phyloP scores from a whole-genome alignment of 23 red algal species.

The Chondrus crispus region DNA sequence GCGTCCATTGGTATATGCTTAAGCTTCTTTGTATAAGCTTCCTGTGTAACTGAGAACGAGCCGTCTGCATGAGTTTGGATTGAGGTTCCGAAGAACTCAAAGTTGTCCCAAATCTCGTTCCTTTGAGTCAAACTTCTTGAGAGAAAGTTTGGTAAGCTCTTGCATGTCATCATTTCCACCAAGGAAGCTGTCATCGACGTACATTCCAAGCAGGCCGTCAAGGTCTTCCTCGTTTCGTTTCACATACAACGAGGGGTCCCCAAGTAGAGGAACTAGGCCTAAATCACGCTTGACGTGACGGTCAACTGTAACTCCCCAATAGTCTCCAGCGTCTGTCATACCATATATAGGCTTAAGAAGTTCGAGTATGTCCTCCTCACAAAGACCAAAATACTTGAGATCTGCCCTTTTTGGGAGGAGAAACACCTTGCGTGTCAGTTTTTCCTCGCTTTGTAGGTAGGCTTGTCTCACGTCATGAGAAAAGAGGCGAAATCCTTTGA shows the following conservation, averaged over 20 bases:
- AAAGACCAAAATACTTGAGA: neutral
- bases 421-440: neutral
- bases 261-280: neutral
- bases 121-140: slow-evolving; percentile 5
- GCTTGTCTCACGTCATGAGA: neutral
- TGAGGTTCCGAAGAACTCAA: neutral
- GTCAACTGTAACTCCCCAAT: neutral
- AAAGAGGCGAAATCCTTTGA: neutral
- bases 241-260: slow-evolving; percentile 4
- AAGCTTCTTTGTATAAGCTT: neutral
- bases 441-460: slow-evolving; percentile 12
- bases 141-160: neutral
- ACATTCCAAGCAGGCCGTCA: neutral
- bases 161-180: neutral
- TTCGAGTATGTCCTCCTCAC: neutral
- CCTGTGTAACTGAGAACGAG: neutral
- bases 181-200: slow-evolving; percentile 19
- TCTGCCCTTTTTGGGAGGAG: neutral
- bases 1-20: neutral
- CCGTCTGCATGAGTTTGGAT: neutral
- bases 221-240: neutral
- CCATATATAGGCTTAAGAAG: slow-evolving; percentile 5
- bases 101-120: neutral
- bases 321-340: slow-evolving; percentile 23
- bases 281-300: slow-evolving; percentile 11